phyloP scores from a whole-genome alignment of 2,329 filamentous ascomycete species.

The Harringtonia aguacate region DNA sequence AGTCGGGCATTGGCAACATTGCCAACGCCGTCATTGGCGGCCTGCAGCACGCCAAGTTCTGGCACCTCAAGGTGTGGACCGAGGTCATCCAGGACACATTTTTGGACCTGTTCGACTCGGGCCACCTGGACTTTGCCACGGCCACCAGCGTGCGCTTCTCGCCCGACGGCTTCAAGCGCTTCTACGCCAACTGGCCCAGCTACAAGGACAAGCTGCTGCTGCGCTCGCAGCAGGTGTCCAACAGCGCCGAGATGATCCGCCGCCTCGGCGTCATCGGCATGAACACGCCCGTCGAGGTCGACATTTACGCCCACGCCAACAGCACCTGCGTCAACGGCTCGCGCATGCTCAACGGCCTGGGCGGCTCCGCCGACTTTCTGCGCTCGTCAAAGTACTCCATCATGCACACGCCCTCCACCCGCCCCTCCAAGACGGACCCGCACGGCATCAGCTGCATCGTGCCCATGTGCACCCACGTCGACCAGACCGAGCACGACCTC shows the following conservation, averaged over 20 bases:
- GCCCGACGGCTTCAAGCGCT: slow-evolving; percentile 80
- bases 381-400: slow-evolving; percentile 73
- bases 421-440: slow-evolving; percentile 73
- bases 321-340: slow-evolving; percentile 80
- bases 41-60: slow-evolving; percentile 70
- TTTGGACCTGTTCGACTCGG: slow-evolving; percentile 83
- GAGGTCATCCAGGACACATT: slow-evolving; percentile 90
- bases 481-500: slow-evolving; percentile 88
- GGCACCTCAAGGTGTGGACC: slow-evolving; percentile 85
- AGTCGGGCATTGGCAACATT: slow-evolving; percentile 87
- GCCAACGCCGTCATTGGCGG: slow-evolving; percentile 86
- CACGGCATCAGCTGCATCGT: slow-evolving; percentile 78
- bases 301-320: slow-evolving; percentile 92
- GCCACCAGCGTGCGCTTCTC: slow-evolving; percentile 87
- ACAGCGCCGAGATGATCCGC: slow-evolving; percentile 83
- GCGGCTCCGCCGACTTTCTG: slow-evolving; percentile 74
- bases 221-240: slow-evolving; percentile 78
- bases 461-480: slow-evolving; percentile 87
- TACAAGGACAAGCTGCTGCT: slow-evolving; percentile 78
- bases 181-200: slow-evolving; percentile 74
- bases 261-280: slow-evolving; percentile 82
- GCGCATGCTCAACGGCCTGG: slow-evolving; percentile 79
- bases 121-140: slow-evolving; percentile 79
- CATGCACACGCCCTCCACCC: slow-evolving; percentile 77
- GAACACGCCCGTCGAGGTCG: slow-evolving; percentile 91